A percentile compares a stretch with the other conserved stretches of the same genome.
phyloP scores from a whole-genome alignment of 148 eudicot species.

The Fallopia convolvulus region DNA sequence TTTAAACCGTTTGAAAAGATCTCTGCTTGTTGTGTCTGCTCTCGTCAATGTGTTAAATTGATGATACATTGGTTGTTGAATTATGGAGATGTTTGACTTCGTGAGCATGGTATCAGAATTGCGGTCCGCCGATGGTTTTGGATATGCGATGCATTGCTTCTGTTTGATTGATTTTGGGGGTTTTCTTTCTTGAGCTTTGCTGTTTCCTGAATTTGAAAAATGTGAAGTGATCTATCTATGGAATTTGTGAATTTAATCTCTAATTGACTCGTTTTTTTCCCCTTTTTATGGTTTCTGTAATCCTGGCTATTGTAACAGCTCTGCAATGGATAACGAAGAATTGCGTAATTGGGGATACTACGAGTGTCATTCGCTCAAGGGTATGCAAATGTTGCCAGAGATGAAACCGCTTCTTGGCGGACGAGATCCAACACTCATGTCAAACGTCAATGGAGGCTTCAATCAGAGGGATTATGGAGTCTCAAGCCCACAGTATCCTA shows the following conservation, averaged over 20 bases:
- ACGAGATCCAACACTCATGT: constrained; percentile 22
- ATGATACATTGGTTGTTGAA: constrained; percentile 5
- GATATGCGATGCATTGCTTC: background rate
- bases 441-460: constrained; percentile 25
- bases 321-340: constrained; percentile 35
- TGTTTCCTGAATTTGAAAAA: constrained; percentile 16
- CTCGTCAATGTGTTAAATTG: background rate
- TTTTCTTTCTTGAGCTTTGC: constrained; percentile 11
- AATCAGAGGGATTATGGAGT: constrained; percentile 28
- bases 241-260: constrained; percentile 14
- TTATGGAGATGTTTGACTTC: constrained; percentile 19
- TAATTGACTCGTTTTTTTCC: constrained; percentile 7
- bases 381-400: constrained; percentile 30
- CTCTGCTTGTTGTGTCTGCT: background rate
- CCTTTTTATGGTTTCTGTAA: background rate
- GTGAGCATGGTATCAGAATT: background rate
- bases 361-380: constrained; percentile 20
- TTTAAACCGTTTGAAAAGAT: background rate
- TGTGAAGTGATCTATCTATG: constrained; percentile 2
- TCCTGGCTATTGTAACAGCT: constrained; percentile 7
- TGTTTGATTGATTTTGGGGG: background rate
- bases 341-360: constrained; percentile 40
- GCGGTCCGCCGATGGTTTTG: background rate
- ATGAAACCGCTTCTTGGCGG: constrained; percentile 26
- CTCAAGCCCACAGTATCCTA: constrained; percentile 21